Conservation (phyloP, 768 basidiomycete species). For the Dictyophora rubrovolvata region DNA sequence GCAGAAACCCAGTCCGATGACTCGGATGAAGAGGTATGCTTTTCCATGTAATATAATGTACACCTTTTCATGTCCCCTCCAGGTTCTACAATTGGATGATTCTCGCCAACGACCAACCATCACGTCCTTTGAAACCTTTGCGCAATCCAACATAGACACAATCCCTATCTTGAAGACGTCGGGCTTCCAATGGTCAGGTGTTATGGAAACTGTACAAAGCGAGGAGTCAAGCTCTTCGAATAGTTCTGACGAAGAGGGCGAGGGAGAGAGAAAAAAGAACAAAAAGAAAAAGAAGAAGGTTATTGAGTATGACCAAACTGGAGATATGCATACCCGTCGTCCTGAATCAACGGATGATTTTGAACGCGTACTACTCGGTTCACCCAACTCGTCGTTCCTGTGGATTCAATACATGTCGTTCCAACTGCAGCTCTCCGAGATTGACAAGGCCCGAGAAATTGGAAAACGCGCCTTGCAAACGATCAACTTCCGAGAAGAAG, state of each 20-base stretch:
- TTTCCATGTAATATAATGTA: neutral
- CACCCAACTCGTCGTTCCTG: slow-evolving; percentile 93
- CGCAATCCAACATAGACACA: neutral
- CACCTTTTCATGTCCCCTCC: slow-evolving; percentile 4
- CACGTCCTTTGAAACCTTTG: neutral
- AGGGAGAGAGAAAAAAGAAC: slow-evolving; percentile 39
- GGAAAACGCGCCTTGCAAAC: slow-evolving; percentile 74
- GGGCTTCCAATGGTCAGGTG: slow-evolving; percentile 62
- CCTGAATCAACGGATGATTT: slow-evolving; percentile 94
- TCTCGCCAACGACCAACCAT: neutral
- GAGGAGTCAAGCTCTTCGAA: slow-evolving; percentile 26
- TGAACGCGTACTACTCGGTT: slow-evolving; percentile 83
- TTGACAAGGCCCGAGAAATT: slow-evolving; percentile 87
- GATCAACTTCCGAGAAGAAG: slow-evolving; percentile 93
- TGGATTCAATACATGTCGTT: slow-evolving; percentile 99
- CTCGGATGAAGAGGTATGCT: slow-evolving; percentile 18
- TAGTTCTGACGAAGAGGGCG: slow-evolving; percentile 38
- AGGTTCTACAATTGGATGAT: slow-evolving; percentile 20
- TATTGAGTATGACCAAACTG: slow-evolving; percentile 73
- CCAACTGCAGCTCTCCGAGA: slow-evolving; percentile 91
- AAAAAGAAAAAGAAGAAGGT: slow-evolving; percentile 60
- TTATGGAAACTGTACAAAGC: slow-evolving; percentile 24
- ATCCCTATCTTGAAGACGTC: slow-evolving; percentile 18
- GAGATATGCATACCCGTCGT: slow-evolving; percentile 72
- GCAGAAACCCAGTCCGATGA: slow-evolving; percentile 17